Base-by-base conservation (phyloP, 352 stramenopile genomes). In the Globisporangium takayamanum region DNA sequence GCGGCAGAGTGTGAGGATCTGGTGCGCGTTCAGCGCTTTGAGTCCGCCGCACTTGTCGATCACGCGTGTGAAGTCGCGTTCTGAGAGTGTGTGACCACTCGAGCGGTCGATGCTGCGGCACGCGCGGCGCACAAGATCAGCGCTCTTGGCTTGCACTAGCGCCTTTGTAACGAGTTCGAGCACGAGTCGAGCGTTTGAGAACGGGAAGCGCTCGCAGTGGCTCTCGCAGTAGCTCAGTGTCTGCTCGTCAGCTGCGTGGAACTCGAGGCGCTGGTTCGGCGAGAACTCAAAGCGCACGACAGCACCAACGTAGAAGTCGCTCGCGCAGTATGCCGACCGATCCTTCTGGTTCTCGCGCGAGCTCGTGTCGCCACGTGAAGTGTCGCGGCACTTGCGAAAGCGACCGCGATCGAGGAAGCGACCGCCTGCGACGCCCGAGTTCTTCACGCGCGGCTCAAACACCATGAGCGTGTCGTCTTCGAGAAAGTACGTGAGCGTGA, bases 401-500 rank as follows among this genome's bases (percentile, higher is more conserved):
- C 73, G 69, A 12, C 77, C 81, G 8, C 85, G 83, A 42, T 94
- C 81, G 3, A 95, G 69, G 53, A 95, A 94, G 2, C 83, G 74
- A 0, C 85, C 85, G 10, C 77, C 79, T 3, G 55, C 37, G 15
- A 89, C 63, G 16, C 87, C 87, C 8, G 79, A 89, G 62, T 93
- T 94, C 45, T 69, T 62, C 8, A 87, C 64, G 14, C 63, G 69
- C 16, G 82, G 80, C 56, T 95, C 85, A 57, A 86, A 94, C 11
- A 95, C 74, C 3, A 74, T 60, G 18, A 94, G 59, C 36, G 87
- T 94, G 50, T 88, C 83, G 56, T 95, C 83, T 30, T 84, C 80
- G 25, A 94, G 66, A 61, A 80, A 94, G 55, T 78, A 93, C 30
- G 79, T 88, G 55, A 96, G 53, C 12, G 94, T 76, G 60, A 96